Conservation (phyloP, 176 grass and related monocot species). For the Eremochloa ophiuroides region DNA sequence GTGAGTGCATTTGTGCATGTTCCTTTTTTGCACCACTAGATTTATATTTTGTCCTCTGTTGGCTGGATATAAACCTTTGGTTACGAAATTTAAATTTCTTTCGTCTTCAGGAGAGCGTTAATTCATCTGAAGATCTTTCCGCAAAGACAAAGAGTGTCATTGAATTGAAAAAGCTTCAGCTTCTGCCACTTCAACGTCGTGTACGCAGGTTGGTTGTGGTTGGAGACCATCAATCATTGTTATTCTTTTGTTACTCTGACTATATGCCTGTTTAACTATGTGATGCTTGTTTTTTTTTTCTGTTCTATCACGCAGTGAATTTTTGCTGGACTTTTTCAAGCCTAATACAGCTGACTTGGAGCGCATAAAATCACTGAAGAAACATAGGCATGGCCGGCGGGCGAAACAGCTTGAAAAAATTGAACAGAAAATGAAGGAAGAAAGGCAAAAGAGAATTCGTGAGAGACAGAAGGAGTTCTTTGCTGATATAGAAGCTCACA, state of each 20-base stretch:
- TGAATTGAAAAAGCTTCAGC: slow-evolving; percentile 97
- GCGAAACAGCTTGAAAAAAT: slow-evolving; percentile 95
- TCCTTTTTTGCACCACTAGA: neutral
- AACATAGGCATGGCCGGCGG: slow-evolving; percentile 86
- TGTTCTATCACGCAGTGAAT: slow-evolving; percentile 66
- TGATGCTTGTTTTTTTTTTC: slow-evolving; percentile 20
- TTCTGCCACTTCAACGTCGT: slow-evolving; percentile 87
- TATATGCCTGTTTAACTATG: slow-evolving; percentile 13
- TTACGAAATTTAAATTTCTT: slow-evolving; percentile 18
- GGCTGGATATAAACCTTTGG: neutral
- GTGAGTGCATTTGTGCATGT: neutral
- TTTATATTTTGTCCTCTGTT: neutral
- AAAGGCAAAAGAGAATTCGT: slow-evolving; percentile 94
- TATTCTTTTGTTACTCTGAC: neutral
- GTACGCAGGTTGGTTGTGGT: slow-evolving; percentile 63
- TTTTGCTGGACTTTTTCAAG: slow-evolving; percentile 95
- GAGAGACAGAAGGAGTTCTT: slow-evolving; percentile 99
- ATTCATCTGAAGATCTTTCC: slow-evolving; percentile 89
- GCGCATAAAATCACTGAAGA: slow-evolving; percentile 84
- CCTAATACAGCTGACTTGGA: slow-evolving; percentile 71
- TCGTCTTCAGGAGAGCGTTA: slow-evolving; percentile 68
- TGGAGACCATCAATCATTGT: neutral
- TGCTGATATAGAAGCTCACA: slow-evolving; percentile 87
- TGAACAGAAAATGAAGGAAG: slow-evolving; percentile 99
- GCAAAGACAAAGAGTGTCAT: slow-evolving; percentile 96